Evolutionary conservation across 306 rosid species (phyloP).

Genomic region (Quercus berberidifolia): DNA sequence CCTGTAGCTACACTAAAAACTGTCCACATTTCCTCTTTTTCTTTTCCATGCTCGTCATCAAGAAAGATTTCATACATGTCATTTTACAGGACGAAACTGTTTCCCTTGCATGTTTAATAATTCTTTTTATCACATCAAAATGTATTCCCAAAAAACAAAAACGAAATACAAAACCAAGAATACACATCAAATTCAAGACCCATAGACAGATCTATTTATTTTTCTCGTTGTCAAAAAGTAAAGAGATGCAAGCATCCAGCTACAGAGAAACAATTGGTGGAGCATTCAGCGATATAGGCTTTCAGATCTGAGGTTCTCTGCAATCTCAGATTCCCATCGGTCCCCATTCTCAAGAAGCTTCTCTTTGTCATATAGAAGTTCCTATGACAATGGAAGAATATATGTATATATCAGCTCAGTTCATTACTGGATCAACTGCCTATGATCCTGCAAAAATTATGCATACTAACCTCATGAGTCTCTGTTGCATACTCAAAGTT

Average conservation of each 20-base stretch:
- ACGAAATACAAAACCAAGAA: background rate
- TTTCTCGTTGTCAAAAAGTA: constrained; percentile 7
- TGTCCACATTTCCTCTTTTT: background rate
- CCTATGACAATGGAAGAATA: constrained; percentile 43
- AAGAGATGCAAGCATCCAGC: constrained; percentile 11
- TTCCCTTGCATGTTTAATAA: background rate
- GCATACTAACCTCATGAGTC: constrained; percentile 81
- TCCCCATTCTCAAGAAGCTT: constrained; percentile 98
- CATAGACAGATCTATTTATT: constrained; percentile 32
- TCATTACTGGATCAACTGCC: background rate
- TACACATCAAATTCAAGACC: constrained; percentile 19
- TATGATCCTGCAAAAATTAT: constrained; percentile 10
- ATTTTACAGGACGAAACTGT: background rate
- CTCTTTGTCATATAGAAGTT: constrained; percentile 98
- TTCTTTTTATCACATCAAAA: background rate
- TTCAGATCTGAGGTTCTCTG: constrained; percentile 96
- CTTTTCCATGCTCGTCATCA: background rate
- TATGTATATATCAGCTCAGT: background rate
- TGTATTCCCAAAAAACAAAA: background rate
- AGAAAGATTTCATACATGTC: background rate
- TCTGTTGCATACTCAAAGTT: constrained; percentile 94
- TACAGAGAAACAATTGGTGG: background rate
- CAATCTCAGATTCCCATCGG: constrained; percentile 97
- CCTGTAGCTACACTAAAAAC: too few species aligned
- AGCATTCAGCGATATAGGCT: constrained; percentile 86